Base-by-base conservation (phyloP, 2,329 filamentous ascomycete genomes). In the Chrysoporthe cubensis region DNA sequence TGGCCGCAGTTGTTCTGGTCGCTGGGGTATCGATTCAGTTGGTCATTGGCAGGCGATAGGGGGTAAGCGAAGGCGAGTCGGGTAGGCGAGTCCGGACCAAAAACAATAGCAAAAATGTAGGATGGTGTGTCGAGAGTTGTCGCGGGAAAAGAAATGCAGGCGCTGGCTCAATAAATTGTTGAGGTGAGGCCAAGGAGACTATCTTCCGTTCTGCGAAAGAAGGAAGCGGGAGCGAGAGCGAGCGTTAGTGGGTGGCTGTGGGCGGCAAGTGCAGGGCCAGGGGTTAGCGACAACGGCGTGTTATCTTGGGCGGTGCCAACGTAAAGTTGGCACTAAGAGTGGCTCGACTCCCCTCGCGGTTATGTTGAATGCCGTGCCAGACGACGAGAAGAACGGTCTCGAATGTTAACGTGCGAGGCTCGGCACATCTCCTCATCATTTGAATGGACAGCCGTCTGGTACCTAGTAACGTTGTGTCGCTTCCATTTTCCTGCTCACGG, bases 231-330 rank as follows among this genome's bases (percentile, higher is more conserved):
- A 37, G 37, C 54, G 37, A 58, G 34, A 21, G 37, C 37, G 37
- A 3, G 16, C 48, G 5, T 37, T 43, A 40, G 37, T 16, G 1
- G 40, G 57, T 44, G 57, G 57, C 57, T 43, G 57, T 43, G 57
- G 26, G 57, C 57, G 57, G 57, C 40, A 44, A 60, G 57, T 26
- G 13, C 57, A 43, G 34, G 18, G 37, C n/a, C 9, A n/a, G n/a
- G 26, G n/a, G 50, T n/a, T 26, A 21, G n/a, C 26, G 26, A 54
- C n/a, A 4, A 54, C 50, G 48, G 9, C 16, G 7, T 16, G 48
- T 18, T 14, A 7, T 26, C 26, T 26, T 26, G 26, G 26, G 46
- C 46, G 5, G 46, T 50, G 37, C 37, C 37, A 40, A 40, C 37
- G 9, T 9, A 40, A 40, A 9, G 37, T 40, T 40, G 5, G 37